Evolutionary conservation across 1,284 basidiomycete genomes (phyloP).

Genomic region (Moesziomyces sp.): DNA sequence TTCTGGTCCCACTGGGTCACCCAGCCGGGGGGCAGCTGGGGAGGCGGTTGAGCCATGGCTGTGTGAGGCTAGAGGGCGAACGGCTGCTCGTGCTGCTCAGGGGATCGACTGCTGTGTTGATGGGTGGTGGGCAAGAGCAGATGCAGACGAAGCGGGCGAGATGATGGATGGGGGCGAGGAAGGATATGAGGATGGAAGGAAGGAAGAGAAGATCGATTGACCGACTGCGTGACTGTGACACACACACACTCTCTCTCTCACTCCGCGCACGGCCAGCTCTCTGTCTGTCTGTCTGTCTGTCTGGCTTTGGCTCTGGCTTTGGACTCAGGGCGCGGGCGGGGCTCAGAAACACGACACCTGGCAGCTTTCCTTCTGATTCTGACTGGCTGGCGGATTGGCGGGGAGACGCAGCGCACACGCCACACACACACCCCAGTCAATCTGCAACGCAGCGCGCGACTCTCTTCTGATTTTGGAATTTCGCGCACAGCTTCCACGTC

Average conservation of each 20-base stretch:
- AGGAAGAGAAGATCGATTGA: too few relatives aligned
- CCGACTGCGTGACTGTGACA: too few relatives aligned
- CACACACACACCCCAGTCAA: too few relatives aligned
- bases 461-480: too few relatives aligned
- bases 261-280: too few relatives aligned
- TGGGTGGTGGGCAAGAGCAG: background rate
- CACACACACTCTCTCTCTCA: too few relatives aligned
- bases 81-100: background rate
- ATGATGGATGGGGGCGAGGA: background rate
- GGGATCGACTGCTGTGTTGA: background rate
- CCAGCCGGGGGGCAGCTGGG: constrained; percentile 83
- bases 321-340: background rate
- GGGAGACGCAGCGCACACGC: too few relatives aligned
- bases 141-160: background rate
- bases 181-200: background rate
- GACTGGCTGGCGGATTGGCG: constrained; percentile 1
- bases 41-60: constrained; percentile 49
- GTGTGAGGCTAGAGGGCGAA: background rate
- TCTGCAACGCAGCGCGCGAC: too few relatives aligned
- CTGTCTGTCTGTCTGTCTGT: constrained; percentile 2
- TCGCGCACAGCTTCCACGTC: too few relatives aligned
- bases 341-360: constrained; percentile 20
- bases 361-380: constrained; percentile 2
- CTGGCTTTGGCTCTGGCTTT: constrained; percentile 2
- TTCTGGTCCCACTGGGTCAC: constrained; percentile 85